A percentile compares a stretch with the other conserved stretches of the same genome.
phyloP scores from a whole-genome alignment of 2,329 filamentous ascomycete species.

The Alternaria ventricosa region DNA sequence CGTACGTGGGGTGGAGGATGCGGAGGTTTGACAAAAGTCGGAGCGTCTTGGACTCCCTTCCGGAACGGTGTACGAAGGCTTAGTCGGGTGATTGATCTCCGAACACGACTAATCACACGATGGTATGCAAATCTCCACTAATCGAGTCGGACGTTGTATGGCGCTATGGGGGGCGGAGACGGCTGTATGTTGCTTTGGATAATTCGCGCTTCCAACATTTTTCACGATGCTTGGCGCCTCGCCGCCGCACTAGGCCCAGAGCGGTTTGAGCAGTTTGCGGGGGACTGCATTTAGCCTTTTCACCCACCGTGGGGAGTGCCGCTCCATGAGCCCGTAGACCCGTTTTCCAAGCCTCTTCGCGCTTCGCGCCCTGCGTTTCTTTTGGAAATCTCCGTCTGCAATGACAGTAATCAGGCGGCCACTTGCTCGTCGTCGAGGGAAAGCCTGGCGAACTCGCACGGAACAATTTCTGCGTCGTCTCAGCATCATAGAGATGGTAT shows the following conservation, averaged over 20 bases:
- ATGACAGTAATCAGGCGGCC: background rate
- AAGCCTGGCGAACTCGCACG: slow-evolving; percentile 5
- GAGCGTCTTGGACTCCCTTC: background rate
- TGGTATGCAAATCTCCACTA: background rate
- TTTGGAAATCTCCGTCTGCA: background rate
- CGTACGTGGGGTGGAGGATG: slow-evolving; percentile 10
- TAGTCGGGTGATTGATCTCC: background rate
- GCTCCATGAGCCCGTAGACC: slow-evolving; percentile 37
- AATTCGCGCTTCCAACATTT: slow-evolving; percentile 21
- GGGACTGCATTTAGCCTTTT: slow-evolving; percentile 39
- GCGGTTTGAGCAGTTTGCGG: slow-evolving; percentile 23
- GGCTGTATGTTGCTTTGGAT: slow-evolving; percentile 8
- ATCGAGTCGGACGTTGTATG: background rate
- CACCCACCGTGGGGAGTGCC: slow-evolving; percentile 11
- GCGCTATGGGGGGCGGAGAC: slow-evolving; percentile 2
- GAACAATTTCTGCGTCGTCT: slow-evolving; percentile 33
- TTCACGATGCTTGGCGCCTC: slow-evolving; percentile 16
- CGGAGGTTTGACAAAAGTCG: background rate
- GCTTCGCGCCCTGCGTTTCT: background rate
- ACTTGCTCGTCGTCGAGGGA: too few species aligned
- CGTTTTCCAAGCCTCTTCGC: slow-evolving; percentile 29
- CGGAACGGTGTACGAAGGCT: background rate
- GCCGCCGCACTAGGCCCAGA: slow-evolving; percentile 11
- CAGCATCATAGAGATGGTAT: background rate
- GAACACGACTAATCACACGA: background rate